Percentiles rank a stretch among this genome's conserved stretches.
Evolutionary conservation across 305 asterid species (phyloP).

Genomic region (Fraxinus ornus): DNA sequence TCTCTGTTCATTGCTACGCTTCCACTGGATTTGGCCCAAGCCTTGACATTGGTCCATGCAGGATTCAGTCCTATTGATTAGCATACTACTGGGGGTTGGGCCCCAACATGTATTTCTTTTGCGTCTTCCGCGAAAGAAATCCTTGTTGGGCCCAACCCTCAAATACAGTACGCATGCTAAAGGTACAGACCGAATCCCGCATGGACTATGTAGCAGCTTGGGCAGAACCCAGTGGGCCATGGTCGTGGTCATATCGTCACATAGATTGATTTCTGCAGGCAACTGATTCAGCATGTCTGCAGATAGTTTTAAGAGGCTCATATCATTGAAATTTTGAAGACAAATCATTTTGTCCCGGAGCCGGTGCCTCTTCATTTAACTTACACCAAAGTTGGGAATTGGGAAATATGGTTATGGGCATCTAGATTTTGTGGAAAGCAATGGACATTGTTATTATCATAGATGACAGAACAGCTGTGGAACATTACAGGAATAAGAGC

Average conservation of each 20-base stretch:
- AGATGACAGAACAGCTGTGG: not conserved
- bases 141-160: not conserved
- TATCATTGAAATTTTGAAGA: not conserved
- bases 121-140: not conserved
- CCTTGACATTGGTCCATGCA: not conserved
- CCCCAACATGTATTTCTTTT: not conserved
- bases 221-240: not conserved
- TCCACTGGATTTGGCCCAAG: not conserved
- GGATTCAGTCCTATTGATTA: not conserved
- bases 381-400: not conserved
- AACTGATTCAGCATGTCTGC: constrained; percentile 1
- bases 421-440: not conserved
- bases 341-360: not conserved
- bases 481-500: not conserved
- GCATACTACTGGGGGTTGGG: not conserved
- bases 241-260: not conserved
- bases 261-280: not conserved
- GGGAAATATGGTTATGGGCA: not conserved
- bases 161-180: not conserved
- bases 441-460: not conserved
- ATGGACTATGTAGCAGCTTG: not conserved
- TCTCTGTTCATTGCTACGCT: constrained; percentile 9
- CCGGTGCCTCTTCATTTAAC: not conserved
- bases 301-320: not conserved
- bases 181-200: not conserved